phyloP scores from a whole-genome alignment of 225 moss, liverwort and hornwort species.

The Antitrichia curtipendula region DNA sequence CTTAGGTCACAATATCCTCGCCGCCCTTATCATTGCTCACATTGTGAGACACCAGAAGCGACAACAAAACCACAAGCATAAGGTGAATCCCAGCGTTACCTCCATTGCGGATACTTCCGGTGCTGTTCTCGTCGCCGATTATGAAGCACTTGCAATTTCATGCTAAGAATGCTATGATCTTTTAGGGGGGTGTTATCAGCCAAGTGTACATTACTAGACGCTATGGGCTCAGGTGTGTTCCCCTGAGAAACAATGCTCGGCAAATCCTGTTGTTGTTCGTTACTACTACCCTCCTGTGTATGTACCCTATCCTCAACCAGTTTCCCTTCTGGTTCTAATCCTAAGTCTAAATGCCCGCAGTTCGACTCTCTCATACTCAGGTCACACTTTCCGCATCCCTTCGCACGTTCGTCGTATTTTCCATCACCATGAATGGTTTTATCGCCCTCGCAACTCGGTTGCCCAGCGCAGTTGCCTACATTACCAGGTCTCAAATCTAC shows the following conservation, averaged over 20 bases:
- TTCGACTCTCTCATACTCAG: neutral
- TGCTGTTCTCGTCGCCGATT: slow-evolving; percentile 79
- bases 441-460: neutral
- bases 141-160: slow-evolving; percentile 53
- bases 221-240: slow-evolving; percentile 14
- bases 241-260: slow-evolving; percentile 20
- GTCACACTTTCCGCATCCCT: slow-evolving; percentile 7
- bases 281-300: slow-evolving; percentile 5
- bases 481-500: slow-evolving; percentile 9
- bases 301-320: slow-evolving; percentile 47
- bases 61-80: neutral
- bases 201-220: slow-evolving; percentile 31
- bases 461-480: neutral
- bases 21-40: neutral
- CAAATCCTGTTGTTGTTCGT: slow-evolving; percentile 20
- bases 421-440: neutral
- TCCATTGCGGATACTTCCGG: slow-evolving; percentile 82
- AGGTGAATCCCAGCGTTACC: neutral
- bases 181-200: slow-evolving; percentile 5
- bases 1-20: neutral
- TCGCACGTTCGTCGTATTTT: neutral
- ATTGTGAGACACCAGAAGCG: neutral
- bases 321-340: slow-evolving; percentile 44
- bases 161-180: slow-evolving; percentile 26
- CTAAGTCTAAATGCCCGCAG: slow-evolving; percentile 12